phyloP scores from a whole-genome alignment of 768 basidiomycete species.

The Lepiota brunneoincarnata region DNA sequence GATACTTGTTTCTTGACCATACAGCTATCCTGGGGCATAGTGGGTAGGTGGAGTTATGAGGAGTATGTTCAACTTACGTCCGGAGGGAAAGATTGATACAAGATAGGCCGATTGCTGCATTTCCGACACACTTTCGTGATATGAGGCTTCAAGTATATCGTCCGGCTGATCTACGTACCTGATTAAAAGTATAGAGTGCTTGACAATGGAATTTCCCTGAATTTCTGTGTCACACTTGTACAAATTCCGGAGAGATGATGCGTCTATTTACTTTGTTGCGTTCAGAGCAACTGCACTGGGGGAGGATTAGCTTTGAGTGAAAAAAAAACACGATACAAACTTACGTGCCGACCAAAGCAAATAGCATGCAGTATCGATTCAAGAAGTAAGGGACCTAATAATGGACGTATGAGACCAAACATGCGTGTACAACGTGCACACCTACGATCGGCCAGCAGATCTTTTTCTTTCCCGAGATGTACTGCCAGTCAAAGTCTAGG shows the following conservation, averaged over 20 bases:
- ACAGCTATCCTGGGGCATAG: slow-evolving; percentile 57
- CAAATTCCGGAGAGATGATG: not conserved
- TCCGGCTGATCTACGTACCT: slow-evolving; percentile 27
- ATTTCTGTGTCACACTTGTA: not conserved
- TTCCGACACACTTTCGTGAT: slow-evolving; percentile 45
- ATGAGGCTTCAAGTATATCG: not conserved
- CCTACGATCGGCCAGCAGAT: slow-evolving; percentile 69
- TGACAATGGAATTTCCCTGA: slow-evolving; percentile 60
- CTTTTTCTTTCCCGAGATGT: slow-evolving; percentile 49
- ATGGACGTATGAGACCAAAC: not conserved
- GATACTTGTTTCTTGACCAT: slow-evolving; percentile 57
- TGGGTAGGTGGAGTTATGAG: slow-evolving; percentile 3
- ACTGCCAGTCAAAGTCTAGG: slow-evolving; percentile 63
- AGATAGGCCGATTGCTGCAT: slow-evolving; percentile 65
- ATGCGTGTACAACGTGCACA: too few species aligned
- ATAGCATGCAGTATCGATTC: slow-evolving; percentile 61
- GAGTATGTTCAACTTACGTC: slow-evolving; percentile 44
- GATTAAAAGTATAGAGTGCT: slow-evolving; percentile 65
- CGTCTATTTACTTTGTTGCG: slow-evolving; percentile 42
- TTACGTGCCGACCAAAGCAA: slow-evolving; percentile 70
- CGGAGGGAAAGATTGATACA: slow-evolving; percentile 69
- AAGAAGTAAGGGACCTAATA: slow-evolving; percentile 64
- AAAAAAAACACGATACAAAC: slow-evolving; percentile 21
- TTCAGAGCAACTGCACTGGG: slow-evolving; percentile 55
- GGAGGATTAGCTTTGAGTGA: slow-evolving; percentile 1